These are phyloP conservation scores for Populus davidiana DNA, from an alignment of 345 rosid genomes.

Conservation along the genomic window DNA sequence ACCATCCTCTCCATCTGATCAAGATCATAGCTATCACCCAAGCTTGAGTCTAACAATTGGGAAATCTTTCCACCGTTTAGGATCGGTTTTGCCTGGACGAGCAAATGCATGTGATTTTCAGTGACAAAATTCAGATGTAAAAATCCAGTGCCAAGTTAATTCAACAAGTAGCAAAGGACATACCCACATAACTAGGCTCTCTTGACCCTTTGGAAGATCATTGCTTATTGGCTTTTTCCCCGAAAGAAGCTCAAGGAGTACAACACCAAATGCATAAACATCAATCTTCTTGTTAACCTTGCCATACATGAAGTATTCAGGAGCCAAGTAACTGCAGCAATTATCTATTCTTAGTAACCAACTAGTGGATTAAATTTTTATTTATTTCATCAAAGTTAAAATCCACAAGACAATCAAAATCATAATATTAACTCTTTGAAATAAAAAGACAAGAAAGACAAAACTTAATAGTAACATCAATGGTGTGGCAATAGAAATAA, in stretches of 20 bases:
- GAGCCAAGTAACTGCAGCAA: conserved; percentile 85
- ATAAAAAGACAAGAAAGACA: background rate
- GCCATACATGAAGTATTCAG: conserved; percentile 95
- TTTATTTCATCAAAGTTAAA: background rate
- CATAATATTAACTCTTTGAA: background rate
- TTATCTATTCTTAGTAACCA: background rate
- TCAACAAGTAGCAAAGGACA: conserved; percentile 1
- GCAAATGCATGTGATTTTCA: conserved; percentile 4
- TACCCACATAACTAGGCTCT: conserved; percentile 36
- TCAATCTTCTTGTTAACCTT: conserved; percentile 87
- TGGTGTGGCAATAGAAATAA: background rate
- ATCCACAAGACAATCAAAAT: background rate
- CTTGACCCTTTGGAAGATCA: conserved; percentile 30
- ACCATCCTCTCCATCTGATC: conserved; percentile 32
- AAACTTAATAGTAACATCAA: background rate
- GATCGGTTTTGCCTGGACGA: conserved; percentile 30
- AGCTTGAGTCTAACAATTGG: conserved; percentile 25
- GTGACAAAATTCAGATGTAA: background rate
- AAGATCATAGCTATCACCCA: conserved; percentile 24
- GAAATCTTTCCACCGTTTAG: conserved; percentile 21
- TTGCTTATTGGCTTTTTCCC: conserved; percentile 34
- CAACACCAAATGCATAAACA: conserved; percentile 84
- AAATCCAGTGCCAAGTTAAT: conserved; percentile 2
- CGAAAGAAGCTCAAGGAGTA: conserved; percentile 17
- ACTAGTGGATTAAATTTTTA: background rate